Evolutionary conservation across 768 basidiomycete genomes (phyloP).

Genomic region (Serendipita sp.): DNA sequence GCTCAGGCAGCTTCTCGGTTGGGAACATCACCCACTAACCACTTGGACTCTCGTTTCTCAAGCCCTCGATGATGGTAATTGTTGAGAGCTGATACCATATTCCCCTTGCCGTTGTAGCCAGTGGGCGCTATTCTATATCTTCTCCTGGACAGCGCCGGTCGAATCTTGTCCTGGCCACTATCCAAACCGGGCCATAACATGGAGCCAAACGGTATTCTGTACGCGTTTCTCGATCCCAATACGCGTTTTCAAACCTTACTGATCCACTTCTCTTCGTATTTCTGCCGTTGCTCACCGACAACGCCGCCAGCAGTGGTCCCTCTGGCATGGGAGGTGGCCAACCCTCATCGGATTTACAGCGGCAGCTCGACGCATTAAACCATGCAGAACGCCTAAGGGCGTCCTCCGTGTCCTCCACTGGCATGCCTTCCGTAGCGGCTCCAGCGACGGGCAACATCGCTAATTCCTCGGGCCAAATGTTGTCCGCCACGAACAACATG

Average conservation of each 20-base stretch:
- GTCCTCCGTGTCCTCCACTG: not conserved
- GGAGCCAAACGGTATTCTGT: not conserved
- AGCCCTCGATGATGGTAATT: too few species aligned
- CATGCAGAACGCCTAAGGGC: not conserved
- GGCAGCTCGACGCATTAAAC: slow-evolving; percentile 6
- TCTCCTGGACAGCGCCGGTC: too few species aligned
- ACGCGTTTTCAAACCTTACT: slow-evolving; percentile 2
- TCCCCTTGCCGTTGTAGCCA: too few species aligned
- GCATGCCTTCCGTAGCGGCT: not conserved
- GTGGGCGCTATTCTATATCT: too few species aligned
- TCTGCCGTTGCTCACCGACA: not conserved
- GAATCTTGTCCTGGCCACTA: too few species aligned
- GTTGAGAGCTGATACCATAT: too few species aligned
- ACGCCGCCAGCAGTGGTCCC: not conserved
- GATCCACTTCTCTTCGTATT: not conserved
- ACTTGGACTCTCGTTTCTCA: too few species aligned
- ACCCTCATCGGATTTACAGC: not conserved
- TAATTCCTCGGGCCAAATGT: not conserved
- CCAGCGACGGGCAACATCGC: not conserved
- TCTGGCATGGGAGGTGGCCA: not conserved
- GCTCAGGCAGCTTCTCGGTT: too few species aligned
- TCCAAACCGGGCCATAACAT: not conserved
- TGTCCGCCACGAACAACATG: not conserved
- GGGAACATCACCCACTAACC: too few species aligned
- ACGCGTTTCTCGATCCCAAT: not conserved